Conservation (phyloP, 805 yeast genomes). For the Spathaspora boniae region DNA sequence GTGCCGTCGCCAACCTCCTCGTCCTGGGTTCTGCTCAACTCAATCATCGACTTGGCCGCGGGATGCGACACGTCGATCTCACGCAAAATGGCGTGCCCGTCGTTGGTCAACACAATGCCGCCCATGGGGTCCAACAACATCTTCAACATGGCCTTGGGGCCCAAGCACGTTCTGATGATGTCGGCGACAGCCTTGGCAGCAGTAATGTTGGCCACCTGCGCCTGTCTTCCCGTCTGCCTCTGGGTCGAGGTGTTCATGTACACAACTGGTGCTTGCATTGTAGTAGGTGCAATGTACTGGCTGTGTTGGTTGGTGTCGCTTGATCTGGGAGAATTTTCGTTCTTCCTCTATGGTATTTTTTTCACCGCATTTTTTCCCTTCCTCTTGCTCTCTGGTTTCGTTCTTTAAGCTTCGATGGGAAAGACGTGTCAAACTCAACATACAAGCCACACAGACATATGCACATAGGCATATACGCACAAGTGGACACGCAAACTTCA, state of each 20-base stretch:
- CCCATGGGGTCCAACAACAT: conserved; percentile 97
- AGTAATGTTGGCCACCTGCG: conserved; percentile 93
- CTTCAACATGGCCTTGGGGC: conserved; percentile 98
- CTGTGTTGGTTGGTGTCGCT: not conserved
- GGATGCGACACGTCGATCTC: conserved; percentile 98
- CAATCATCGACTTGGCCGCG: conserved; percentile 98
- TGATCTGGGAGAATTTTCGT: not conserved
- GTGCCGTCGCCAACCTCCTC: conserved; percentile 99
- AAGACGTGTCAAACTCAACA: not conserved
- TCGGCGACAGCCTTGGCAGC: conserved; percentile 99
- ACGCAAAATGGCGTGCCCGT: conserved; percentile 96
- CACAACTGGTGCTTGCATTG: conserved; percentile 48
- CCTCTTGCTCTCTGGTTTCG: not conserved
- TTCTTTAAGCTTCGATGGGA: not conserved
- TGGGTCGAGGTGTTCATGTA: conserved; percentile 74
- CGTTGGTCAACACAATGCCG: conserved; percentile 94
- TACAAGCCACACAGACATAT: no score
- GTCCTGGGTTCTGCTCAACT: conserved; percentile 93
- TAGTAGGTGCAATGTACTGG: conserved; percentile 4
- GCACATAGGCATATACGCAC: not conserved
- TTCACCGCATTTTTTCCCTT: conserved; percentile 1
- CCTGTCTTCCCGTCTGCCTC: conserved; percentile 95
- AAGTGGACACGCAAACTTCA: not conserved
- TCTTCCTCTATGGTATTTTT: not conserved
- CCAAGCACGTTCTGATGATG: conserved; percentile 94